A percentile compares a stretch with the other conserved stretches of the same genome.
Evolutionary conservation across 2,329 filamentous ascomycete species (phyloP).

Genomic region (Verticillium tricorpus): DNA sequence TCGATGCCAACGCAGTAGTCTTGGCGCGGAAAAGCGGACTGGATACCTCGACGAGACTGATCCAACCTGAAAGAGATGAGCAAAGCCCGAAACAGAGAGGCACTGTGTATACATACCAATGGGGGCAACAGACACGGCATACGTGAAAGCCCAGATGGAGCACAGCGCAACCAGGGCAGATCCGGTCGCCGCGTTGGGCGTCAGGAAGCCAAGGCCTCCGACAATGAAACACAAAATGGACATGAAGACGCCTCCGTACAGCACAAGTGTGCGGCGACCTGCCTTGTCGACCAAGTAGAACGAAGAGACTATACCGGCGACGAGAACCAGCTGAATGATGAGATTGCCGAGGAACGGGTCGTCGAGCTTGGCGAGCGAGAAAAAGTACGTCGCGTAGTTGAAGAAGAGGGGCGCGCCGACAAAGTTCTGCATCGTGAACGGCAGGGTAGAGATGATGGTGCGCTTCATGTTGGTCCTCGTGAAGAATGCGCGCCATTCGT

Average conservation of each 20-base stretch:
- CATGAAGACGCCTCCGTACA: conserved; percentile 64
- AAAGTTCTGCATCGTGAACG: conserved; percentile 16
- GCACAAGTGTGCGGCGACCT: conserved; percentile 52
- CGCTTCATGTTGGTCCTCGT: conserved; percentile 14
- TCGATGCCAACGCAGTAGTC: not conserved
- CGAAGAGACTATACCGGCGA: conserved; percentile 11
- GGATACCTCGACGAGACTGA: conserved; percentile 2
- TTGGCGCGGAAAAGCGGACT: conserved; percentile 3
- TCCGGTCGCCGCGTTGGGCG: conserved; percentile 3
- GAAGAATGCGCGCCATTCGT: conserved; percentile 1
- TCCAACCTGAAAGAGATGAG: not conserved
- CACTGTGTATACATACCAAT: conserved; percentile 2
- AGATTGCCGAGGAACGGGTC: conserved; percentile 18
- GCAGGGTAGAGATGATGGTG: conserved; percentile 14
- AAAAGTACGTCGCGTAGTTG: conserved; percentile 18
- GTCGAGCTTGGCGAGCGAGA: conserved; percentile 14
- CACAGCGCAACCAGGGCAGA: conserved; percentile 9
- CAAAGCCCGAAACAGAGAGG: not conserved
- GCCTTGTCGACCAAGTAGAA: conserved; percentile 15
- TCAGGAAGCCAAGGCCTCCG: conserved; percentile 20
- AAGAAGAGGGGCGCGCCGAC: conserved; percentile 18
- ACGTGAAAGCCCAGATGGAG: conserved; percentile 9
- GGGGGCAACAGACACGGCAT: conserved; percentile 7
- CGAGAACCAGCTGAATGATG: conserved; percentile 7
- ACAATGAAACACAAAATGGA: conserved; percentile 53